Evolutionary conservation across 768 basidiomycete genomes (phyloP), one percentile per base, ranked within the genome.

Genomic region (Boletus tomentosulus): DNA sequence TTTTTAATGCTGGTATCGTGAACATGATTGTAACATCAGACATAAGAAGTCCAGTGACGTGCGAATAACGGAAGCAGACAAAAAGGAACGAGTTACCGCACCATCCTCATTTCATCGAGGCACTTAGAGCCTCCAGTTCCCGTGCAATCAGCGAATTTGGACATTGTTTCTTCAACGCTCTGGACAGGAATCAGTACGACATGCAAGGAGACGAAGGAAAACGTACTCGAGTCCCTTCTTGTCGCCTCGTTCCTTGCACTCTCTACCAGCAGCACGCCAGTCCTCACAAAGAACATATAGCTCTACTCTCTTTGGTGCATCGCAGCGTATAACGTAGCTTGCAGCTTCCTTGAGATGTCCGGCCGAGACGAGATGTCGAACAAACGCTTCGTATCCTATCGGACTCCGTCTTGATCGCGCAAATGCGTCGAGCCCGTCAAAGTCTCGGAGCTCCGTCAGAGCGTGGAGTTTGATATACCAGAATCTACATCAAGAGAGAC

Each of bases 371-470:
- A 97, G 78, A 59, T 90, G 84, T 35, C 77, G 82, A 25, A 94
- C 92, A 66, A 93, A 93, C 0, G 87, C 80, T 65, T 98, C 95
- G 64, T 96, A 98, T 1, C 97, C 96, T 54, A 98, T 98, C 4
- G 96, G 95, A 68, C 89, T 92, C 60, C 92, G 82, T 71, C 83
- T 94, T 34, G 87, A 88, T 61, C 85, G 88, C 2, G 93, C 83
- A 66, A 99, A 96, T 0, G 78, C 66, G 46, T 98, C 93, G 13
- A 98, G 77, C 2, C 80, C 84, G 33, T 94, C 89, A 69, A 94
- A 98, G 69, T 97, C 92, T 54, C 84, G 78, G 22, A 81, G 74
- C n/a, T 79, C 77, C 10, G 87, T 86, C 51, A 98, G 71, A 0
- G 93, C 89, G 50, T 91, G 82, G 5, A 99, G 70, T 68, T 97